These are phyloP conservation scores for Colletotrichum musae DNA, from an alignment of 2,329 filamentous ascomycete species.

Conservation along the genomic window DNA sequence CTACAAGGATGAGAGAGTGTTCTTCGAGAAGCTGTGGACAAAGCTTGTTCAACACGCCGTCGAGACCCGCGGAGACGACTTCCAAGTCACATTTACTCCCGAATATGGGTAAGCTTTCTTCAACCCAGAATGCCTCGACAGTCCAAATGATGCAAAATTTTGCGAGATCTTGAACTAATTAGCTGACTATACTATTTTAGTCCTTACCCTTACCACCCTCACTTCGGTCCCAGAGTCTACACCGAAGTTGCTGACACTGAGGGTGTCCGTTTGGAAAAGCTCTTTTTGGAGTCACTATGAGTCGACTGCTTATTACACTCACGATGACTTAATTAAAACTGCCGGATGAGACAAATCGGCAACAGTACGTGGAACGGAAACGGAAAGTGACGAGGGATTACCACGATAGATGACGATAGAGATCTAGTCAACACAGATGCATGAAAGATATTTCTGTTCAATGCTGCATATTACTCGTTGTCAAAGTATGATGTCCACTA, in stretches of 20 bases:
- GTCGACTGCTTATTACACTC: too few relatives aligned
- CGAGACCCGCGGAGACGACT: conserved; percentile 21
- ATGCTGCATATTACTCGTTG: too few relatives aligned
- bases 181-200: conserved; percentile 20
- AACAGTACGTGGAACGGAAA: too few relatives aligned
- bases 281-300: conserved; percentile 41
- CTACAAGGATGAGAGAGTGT: conserved; percentile 48
- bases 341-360: too few relatives aligned
- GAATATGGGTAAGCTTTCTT: conserved; percentile 32
- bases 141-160: not conserved
- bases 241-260: conserved; percentile 47
- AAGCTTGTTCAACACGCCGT: conserved; percentile 37
- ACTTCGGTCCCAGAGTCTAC: conserved; percentile 40
- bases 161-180: not conserved
- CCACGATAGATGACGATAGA: too few relatives aligned
- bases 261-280: conserved; percentile 42
- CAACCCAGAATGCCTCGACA: not conserved
- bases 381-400: too few relatives aligned
- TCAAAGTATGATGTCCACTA: too few relatives aligned
- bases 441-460: too few relatives aligned
- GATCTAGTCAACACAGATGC: too few relatives aligned
- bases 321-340: too few relatives aligned
- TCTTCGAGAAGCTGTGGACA: conserved; percentile 50
- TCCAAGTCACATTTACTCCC: conserved; percentile 22
- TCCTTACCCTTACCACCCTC: conserved; percentile 47